Evolutionary conservation across 1,284 basidiomycete genomes (phyloP), one percentile per base, ranked within the genome.

Genomic region (Omphalotus olearius): DNA sequence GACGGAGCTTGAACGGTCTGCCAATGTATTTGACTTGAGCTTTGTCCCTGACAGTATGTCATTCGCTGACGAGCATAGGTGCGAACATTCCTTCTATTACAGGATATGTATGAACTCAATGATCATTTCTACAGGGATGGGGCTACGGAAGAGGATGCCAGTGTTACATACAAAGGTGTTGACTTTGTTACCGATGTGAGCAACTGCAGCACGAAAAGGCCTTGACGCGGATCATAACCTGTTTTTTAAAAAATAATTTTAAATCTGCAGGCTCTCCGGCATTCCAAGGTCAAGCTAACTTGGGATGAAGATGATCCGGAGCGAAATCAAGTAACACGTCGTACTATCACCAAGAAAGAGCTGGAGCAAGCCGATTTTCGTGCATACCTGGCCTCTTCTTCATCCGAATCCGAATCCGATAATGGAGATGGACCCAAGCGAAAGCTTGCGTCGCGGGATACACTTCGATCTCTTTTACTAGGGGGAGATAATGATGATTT

Each of bases 281-380:
- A 99, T 67, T 99, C 97, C 11, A 95, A 93, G 72, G 96, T 99
- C 59, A 96, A 92, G 64, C 78, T 99, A 23, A 98, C 96, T 7
- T 99, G 97, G 97, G 97, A 99, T 63, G 92, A 95, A 57, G 97
- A 99, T 67, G 96, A 99, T 62, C 87, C 92, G 2, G 90, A 96
- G 64, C 87, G 97, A 16, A 79, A 76, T 55, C 84, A 85, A 53
- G 62, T 97, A 43, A 93, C 92, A 9, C 83, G 94, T 47, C 82
- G 92, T 39, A 71, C 78, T 11, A 73, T 97, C 47, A 83, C 88
- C 0, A 80, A 82, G 50, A 85, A 89, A 62, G 91, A 96, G 64
- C 87, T 97, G 33, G 92, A 95, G 47, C 89, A 94, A 55, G 82
- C 83, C 46, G 92, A 97, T 64, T 97, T 95, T 73, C 80, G 75